Percentiles rank a stretch among this genome's conserved stretches.
These are phyloP conservation scores for Colletotrichum chlorophyti DNA, from an alignment of 2,329 filamentous ascomycete genomes.

Conservation along the genomic window DNA sequence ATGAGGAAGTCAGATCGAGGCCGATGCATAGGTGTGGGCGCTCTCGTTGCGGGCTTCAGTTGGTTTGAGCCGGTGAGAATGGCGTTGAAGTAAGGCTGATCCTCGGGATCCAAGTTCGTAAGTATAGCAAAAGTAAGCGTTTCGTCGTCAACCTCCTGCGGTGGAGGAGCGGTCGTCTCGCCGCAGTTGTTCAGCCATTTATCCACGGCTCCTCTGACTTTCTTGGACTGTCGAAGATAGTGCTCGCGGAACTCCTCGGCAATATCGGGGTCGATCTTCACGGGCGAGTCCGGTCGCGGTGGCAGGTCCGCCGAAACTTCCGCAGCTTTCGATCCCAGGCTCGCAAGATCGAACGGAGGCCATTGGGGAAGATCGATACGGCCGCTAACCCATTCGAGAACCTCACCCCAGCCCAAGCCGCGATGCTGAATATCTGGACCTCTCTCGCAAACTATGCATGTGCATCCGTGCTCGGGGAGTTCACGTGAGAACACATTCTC, in stretches of 20 bases:
- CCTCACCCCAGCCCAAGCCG: constrained; percentile 93
- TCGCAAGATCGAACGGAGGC: constrained; percentile 83
- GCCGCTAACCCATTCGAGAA: constrained; percentile 90
- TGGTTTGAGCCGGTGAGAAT: constrained; percentile 70
- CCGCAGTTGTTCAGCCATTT: constrained; percentile 86
- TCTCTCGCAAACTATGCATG: constrained; percentile 81
- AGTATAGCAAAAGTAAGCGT: constrained; percentile 93
- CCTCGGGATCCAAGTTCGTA: constrained; percentile 79
- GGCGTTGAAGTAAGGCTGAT: constrained; percentile 83
- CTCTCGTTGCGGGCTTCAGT: constrained; percentile 62
- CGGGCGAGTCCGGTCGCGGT: constrained; percentile 63
- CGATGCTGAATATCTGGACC: constrained; percentile 63
- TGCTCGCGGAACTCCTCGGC: constrained; percentile 93
- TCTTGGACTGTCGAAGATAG: constrained; percentile 89
- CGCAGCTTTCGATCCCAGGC: constrained; percentile 66
- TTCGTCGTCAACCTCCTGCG: constrained; percentile 91
- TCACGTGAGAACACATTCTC: constrained; percentile 95
- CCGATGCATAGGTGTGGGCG: constrained; percentile 72
- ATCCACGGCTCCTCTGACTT: constrained; percentile 90
- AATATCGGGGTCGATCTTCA: constrained; percentile 90
- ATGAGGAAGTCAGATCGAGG: constrained; percentile 76
- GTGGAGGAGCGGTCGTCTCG: constrained; percentile 75
- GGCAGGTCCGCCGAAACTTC: constrained; percentile 66
- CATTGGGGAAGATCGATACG: constrained; percentile 84
- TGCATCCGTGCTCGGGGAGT: constrained; percentile 84